Percentiles rank a stretch among this genome's conserved stretches.
These are phyloP conservation scores for Ulota crispa DNA, from an alignment of 225 moss, liverwort and hornwort genomes.

Conservation along the genomic window DNA sequence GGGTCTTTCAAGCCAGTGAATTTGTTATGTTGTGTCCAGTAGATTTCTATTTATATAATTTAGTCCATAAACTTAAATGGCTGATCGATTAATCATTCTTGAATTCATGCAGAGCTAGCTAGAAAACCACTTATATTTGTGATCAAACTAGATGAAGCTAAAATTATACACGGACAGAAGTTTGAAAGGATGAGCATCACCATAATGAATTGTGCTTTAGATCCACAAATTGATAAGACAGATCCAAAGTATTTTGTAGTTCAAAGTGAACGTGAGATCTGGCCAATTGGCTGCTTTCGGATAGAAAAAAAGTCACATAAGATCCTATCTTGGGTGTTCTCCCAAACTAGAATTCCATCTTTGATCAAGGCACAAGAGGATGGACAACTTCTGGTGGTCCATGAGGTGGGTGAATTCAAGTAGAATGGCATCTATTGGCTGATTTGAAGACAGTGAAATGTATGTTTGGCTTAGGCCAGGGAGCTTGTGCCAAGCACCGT, in stretches of 20 bases:
- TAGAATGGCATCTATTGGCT: background rate
- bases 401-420: background rate
- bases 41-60: too few species aligned
- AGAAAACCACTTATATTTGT: background rate
- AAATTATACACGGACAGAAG: background rate
- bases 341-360: background rate
- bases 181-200: background rate
- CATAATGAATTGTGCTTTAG: background rate
- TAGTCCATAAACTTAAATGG: too few species aligned
- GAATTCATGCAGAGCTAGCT: background rate
- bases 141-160: background rate
- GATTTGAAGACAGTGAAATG: background rate
- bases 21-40: too few species aligned
- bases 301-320: background rate
- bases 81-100: background rate
- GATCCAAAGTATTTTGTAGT: background rate
- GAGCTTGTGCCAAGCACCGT: background rate
- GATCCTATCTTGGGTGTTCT: background rate
- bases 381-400: background rate
- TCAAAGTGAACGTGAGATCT: background rate
- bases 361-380: background rate
- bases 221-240: background rate
- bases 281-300: too few species aligned
- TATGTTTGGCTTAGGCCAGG: background rate
- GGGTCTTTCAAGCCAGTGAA: too few species aligned